These are phyloP conservation scores for Kuraishia piskuri DNA, from an alignment of 805 yeast genomes.

Conservation along the genomic window DNA sequence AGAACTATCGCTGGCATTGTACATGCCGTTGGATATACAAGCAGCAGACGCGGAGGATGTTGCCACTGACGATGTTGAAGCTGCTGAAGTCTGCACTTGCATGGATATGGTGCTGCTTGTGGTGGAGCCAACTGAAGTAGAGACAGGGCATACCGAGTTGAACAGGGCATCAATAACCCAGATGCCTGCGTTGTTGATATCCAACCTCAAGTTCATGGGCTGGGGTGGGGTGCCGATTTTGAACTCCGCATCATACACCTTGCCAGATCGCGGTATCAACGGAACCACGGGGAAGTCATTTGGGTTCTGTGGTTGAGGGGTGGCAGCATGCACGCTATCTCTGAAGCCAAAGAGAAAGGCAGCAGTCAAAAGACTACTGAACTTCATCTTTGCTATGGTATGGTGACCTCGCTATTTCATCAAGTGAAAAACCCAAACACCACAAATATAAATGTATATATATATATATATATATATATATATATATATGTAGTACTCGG, in stretches of 20 bases:
- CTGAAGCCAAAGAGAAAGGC: not conserved
- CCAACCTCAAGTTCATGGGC: slow-evolving; percentile 17
- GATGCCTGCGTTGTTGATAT: slow-evolving; percentile 17
- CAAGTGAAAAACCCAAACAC: not conserved
- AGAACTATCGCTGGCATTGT: slow-evolving; percentile 13
- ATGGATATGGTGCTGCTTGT: not conserved
- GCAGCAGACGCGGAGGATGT: not conserved
- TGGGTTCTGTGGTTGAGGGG: not conserved
- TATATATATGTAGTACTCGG: no score
- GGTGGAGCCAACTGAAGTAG: not conserved
- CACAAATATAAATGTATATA: not conserved
- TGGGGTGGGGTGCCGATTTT: slow-evolving; percentile 18
- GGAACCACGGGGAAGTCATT: slow-evolving; percentile 10
- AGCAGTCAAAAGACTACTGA: not conserved
- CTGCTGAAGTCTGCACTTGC: not conserved
- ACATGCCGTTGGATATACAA: slow-evolving; percentile 19
- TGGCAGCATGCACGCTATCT: not conserved
- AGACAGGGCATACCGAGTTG: slow-evolving; percentile 14
- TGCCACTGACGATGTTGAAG: not conserved
- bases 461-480: no score
- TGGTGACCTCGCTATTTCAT: not conserved
- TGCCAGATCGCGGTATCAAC: slow-evolving; percentile 6
- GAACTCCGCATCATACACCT: slow-evolving; percentile 16
- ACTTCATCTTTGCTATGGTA: not conserved
- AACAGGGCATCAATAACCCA: slow-evolving; percentile 20